Base-by-base conservation (phyloP, 257 asterid genomes). In the Solanum chmielewskii region DNA sequence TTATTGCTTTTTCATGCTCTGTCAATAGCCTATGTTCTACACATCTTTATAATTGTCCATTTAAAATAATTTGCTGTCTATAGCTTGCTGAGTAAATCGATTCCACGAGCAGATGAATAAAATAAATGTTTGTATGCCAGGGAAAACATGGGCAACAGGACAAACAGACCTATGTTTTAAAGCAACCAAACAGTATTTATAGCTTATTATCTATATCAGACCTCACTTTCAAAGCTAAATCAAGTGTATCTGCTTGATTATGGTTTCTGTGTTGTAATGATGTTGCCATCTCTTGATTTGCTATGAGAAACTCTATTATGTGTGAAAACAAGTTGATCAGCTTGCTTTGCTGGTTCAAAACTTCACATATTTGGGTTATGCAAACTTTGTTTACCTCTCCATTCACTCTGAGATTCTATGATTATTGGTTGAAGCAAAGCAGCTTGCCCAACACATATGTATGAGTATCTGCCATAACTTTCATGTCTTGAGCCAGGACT, bases 401-500 rank as follows among this genome's bases (percentile, higher is more conserved):
- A 96, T 91, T 93, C 86, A 86, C 90, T 88, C 47, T 87, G 92
- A 59, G 98, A 85, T 27, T 87, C 78, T 91, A 95, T 35, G 60
- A 77, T 89, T 64, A 96, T 76, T 27, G 98, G 97, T 88, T 93
- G 84, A 73, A 95, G 98, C 88, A 94, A 42, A 7, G 98, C 96
- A 1, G 96, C 90, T 39, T 93, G 96, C 86, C 98, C 98, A 33
- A 94, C 64, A 89, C 97, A 93, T 83, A 95, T 85, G 84, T 92
- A 93, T 4, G 98, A 91, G 70, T 90, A 96, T 75, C 91, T 93
- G 86, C 92, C 83, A 68, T 96, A 93, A 89, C 87, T 89, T 75
- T 92, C 95, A 64, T 96, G 96, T 47, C 89, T 91, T 21, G 96
- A 95, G 77, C 98, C 99, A 7, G 99, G 98, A 88, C 99, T 96